Base-by-base conservation (phyloP, 2,329 filamentous ascomycete genomes). In the Didymella keratinophila region DNA sequence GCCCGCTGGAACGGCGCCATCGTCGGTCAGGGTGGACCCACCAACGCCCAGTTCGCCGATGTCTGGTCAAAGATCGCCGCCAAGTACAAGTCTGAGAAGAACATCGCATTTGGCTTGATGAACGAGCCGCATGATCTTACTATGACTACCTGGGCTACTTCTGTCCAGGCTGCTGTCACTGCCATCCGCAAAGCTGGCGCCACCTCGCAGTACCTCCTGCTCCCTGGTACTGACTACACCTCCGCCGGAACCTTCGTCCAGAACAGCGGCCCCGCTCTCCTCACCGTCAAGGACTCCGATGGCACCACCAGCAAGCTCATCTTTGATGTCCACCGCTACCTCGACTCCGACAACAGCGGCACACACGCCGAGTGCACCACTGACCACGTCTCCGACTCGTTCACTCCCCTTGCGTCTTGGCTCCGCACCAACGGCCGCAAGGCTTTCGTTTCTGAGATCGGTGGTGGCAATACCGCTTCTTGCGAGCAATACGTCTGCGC, bases 181-280 rank as follows among this genome's bases (percentile, higher is more conserved):
- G 88, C 86, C 3, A 89, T 91, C 66, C 84, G 88, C 42, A 73
- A 82, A 41, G 83, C 85, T 2, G 88, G 87, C n/a, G 87, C 87
- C n/a, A 82, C 78, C 0, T 76, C 77, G 20, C 86, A 90, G 62
- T 82, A 86, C 68, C 89, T 90, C 63, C 79, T 90, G 12, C 81
- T 89, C 1, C 85, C 88, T 0, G 88, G 88, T 2, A 87, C 81
- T 36, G 83, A 85, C 66, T 90, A 83, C 69, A 82, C 84, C 8
- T 62, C 56, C 3, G 72, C 72, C 1, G 70, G 64, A 9, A 61
- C 60, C 1, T 75, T 72, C 46, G 63, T 71, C 4, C 63, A 63
- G 20, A 71, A 68, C 12, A 71, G 64, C 25, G 70, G 81, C 0
- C 81, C 80, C 1, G 82, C 82, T 4, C 75, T 89, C 9, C 69